Evolutionary conservation across 2,329 filamentous ascomycete species (phyloP).

Genomic region (Ceratocystis destructans): DNA sequence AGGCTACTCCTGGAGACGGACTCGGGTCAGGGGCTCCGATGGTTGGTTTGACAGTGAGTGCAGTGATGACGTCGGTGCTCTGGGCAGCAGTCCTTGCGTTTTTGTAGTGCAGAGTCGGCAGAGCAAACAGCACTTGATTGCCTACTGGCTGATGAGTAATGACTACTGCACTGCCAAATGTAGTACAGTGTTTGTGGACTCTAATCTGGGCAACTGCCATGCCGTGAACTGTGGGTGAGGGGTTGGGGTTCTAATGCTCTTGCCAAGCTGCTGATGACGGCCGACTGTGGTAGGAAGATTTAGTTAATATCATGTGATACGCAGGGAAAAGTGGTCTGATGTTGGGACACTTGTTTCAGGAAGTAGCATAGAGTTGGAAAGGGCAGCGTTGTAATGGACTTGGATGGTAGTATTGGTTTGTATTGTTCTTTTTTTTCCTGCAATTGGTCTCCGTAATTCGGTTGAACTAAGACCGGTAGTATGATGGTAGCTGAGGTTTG

Average conservation of each 20-base stretch:
- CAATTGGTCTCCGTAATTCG: neutral
- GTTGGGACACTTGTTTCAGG: neutral
- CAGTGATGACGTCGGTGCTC: slow-evolving; percentile 14
- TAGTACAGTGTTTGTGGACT: neutral
- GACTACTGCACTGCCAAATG: neutral
- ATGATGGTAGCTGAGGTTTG: neutral
- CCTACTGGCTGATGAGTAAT: neutral
- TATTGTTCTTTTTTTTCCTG: neutral
- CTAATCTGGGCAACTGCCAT: neutral
- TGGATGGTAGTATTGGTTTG: neutral
- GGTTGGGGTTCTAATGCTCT: neutral
- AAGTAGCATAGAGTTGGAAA: neutral
- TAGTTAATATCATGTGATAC: neutral
- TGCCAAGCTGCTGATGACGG: neutral
- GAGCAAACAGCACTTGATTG: neutral
- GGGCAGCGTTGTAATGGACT: neutral
- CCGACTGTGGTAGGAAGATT: neutral
- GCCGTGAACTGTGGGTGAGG: neutral
- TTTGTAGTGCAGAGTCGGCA: neutral
- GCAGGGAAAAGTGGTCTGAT: slow-evolving; percentile 1
- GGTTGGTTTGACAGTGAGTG: slow-evolving; percentile 24
- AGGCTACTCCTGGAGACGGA: slow-evolving; percentile 26
- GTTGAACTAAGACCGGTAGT: neutral
- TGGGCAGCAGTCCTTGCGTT: slow-evolving; percentile 9
- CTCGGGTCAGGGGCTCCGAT: slow-evolving; percentile 25